Evolutionary conservation across 2,329 filamentous ascomycete species (phyloP).

Genomic region (Berkeleyomyces rouxiae): DNA sequence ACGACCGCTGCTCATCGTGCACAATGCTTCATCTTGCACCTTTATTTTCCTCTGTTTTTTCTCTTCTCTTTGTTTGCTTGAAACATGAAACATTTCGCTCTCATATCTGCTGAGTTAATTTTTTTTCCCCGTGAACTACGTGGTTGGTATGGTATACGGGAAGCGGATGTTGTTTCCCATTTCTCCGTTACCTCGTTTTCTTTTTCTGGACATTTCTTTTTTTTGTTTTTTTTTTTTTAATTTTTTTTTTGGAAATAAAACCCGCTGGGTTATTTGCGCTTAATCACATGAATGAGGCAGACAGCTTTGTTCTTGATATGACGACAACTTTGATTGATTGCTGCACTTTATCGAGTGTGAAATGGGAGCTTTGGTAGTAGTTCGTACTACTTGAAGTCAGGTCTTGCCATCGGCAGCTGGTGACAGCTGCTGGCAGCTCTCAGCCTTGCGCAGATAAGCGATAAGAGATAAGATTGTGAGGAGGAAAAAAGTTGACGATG

Average conservation of each 20-base stretch:
- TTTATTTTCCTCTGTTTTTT: neutral
- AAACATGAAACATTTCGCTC: too few species aligned
- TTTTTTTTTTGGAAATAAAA: neutral
- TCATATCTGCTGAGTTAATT: neutral
- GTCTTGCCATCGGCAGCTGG: too few species aligned
- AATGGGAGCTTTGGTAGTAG: neutral
- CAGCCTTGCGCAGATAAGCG: neutral
- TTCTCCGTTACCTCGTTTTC: neutral
- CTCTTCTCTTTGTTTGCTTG: too few species aligned
- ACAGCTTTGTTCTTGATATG: too few species aligned
- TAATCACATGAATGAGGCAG: too few species aligned
- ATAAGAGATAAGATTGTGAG: constrained; percentile 3
- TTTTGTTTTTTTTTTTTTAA: neutral
- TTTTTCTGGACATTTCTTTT: neutral
- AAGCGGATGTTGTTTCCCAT: neutral
- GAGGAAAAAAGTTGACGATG: neutral
- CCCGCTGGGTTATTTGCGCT: too few species aligned
- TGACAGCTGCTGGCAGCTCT: neutral
- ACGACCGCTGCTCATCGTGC: neutral
- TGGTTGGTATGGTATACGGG: neutral
- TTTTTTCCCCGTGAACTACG: neutral
- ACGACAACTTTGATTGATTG: too few species aligned
- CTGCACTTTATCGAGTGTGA: too few species aligned
- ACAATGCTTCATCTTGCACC: neutral
- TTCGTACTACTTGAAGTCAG: neutral